Percentiles rank a stretch among this genome's conserved stretches.
These are phyloP conservation scores for Cinnamomum chago DNA, from an alignment of 164 flowering plant species.

Conservation along the genomic window DNA sequence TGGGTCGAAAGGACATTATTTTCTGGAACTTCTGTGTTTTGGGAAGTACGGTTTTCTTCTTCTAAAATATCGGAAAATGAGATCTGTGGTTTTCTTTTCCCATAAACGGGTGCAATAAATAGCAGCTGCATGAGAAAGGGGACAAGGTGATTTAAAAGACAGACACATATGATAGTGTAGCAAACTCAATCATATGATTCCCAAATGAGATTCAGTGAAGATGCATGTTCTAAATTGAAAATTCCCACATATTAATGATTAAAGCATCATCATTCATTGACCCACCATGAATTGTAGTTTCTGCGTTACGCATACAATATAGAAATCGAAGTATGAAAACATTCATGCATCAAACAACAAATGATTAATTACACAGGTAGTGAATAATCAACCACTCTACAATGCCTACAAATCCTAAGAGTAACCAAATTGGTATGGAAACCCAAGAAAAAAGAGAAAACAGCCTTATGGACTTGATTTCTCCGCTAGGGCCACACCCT, in stretches of 20 bases:
- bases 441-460: too few relatives aligned
- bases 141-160: not conserved
- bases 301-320: not conserved
- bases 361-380: too few relatives aligned
- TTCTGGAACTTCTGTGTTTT: conserved; percentile 24
- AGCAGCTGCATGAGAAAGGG: conserved; percentile 45
- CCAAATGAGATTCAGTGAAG: not conserved
- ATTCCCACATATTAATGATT: not conserved
- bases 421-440: too few relatives aligned
- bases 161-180: not conserved
- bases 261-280: not conserved
- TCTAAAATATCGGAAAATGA: conserved; percentile 27
- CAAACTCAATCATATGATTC: not conserved
- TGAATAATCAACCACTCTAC: too few relatives aligned
- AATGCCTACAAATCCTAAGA: too few relatives aligned
- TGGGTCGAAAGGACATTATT: conserved; percentile 17
- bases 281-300: not conserved
- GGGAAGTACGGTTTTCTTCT: conserved; percentile 25
- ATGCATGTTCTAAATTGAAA: not conserved
- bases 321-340: not conserved
- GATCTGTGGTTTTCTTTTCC: conserved; percentile 37
- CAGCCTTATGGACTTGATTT: too few relatives aligned
- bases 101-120: conserved; percentile 67
- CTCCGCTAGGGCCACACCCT: too few relatives aligned
- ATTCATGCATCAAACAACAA: too few relatives aligned